These are phyloP conservation scores for Thozetella sp. DNA, from an alignment of 495 filamentous ascomycete genomes.

Conservation along the genomic window DNA sequence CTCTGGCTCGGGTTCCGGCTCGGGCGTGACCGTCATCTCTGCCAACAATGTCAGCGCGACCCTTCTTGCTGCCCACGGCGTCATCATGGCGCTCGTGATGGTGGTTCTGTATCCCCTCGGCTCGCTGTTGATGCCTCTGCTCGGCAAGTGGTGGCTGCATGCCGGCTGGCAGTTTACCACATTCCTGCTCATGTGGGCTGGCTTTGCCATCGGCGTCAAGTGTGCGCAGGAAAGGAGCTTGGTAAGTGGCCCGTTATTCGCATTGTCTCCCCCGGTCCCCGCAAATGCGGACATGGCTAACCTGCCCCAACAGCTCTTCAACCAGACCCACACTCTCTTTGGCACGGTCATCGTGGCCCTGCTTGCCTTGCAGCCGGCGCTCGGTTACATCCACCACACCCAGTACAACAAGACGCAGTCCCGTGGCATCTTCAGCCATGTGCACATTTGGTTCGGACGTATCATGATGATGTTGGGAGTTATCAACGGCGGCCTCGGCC, in stretches of 20 bases:
- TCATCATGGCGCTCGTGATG: conserved; percentile 61
- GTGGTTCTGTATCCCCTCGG: conserved; percentile 58
- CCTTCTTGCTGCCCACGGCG: conserved; percentile 41
- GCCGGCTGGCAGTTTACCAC: conserved; percentile 58
- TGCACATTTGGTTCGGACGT: conserved; percentile 74
- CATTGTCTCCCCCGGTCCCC: not conserved
- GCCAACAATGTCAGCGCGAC: conserved; percentile 13
- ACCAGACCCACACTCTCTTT: conserved; percentile 45
- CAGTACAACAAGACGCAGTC: conserved; percentile 46
- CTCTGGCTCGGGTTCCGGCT: conserved; percentile 15
- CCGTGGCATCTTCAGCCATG: conserved; percentile 56
- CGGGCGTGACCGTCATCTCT: conserved; percentile 12
- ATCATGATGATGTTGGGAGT: conserved; percentile 62
- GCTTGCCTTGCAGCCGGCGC: conserved; percentile 63
- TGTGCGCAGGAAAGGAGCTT: conserved; percentile 33
- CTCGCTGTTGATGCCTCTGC: conserved; percentile 54
- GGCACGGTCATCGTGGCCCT: conserved; percentile 62
- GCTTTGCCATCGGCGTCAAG: conserved; percentile 62
- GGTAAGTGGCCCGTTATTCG: conserved; percentile 26
- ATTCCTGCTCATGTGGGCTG: conserved; percentile 57
- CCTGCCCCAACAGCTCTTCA: conserved; percentile 29
- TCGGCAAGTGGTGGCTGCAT: conserved; percentile 56
- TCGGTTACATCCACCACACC: conserved; percentile 67
- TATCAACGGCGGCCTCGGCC: conserved; percentile 72
- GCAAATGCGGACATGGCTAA: conserved; percentile 5